Conservation (phyloP, 2,329 filamentous ascomycete species). For the Geosmithia flava region DNA sequence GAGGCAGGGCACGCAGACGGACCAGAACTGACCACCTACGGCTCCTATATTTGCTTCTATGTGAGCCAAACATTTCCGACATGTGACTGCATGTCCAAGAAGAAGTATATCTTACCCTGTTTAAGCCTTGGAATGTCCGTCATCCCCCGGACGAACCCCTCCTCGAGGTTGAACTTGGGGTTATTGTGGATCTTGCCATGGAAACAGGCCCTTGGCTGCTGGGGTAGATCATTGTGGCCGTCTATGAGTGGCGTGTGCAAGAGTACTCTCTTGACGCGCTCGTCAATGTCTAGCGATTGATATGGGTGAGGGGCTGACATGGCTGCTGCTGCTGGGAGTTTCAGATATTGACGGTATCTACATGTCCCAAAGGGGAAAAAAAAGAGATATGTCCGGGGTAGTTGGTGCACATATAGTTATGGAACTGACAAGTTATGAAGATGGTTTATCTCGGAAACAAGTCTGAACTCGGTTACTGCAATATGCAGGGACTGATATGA, state of each 20-base stretch:
- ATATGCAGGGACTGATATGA: no score
- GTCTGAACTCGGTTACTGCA: no score
- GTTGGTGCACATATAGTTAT: no score
- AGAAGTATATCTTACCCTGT: slow-evolving; percentile 1
- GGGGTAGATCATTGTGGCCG: slow-evolving; percentile 7
- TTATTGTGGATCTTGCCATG: slow-evolving; percentile 18
- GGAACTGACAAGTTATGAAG: no score
- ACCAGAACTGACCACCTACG: slow-evolving; percentile 8
- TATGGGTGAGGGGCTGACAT: not conserved
- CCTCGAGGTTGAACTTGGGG: slow-evolving; percentile 16
- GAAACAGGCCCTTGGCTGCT: slow-evolving; percentile 10
- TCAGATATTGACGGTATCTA: no score
- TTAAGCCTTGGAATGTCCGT: slow-evolving; percentile 13
- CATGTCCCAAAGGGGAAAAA: no score
- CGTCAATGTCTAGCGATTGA: slow-evolving; percentile 8
- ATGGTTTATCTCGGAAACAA: no score
- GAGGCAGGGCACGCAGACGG: slow-evolving; percentile 7
- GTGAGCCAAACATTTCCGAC: not conserved
- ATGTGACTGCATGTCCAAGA: not conserved
- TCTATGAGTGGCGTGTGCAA: slow-evolving; percentile 5
- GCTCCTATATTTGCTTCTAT: slow-evolving; percentile 3
- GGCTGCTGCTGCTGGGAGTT: no score
- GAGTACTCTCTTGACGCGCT: slow-evolving; percentile 12
- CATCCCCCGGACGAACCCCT: slow-evolving; percentile 18
- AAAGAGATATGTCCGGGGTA: no score